A percentile compares a stretch with the other conserved stretches of the same genome.
These are phyloP conservation scores for Deinandra increscens DNA, from an alignment of 129 eudicot genomes.

Conservation along the genomic window DNA sequence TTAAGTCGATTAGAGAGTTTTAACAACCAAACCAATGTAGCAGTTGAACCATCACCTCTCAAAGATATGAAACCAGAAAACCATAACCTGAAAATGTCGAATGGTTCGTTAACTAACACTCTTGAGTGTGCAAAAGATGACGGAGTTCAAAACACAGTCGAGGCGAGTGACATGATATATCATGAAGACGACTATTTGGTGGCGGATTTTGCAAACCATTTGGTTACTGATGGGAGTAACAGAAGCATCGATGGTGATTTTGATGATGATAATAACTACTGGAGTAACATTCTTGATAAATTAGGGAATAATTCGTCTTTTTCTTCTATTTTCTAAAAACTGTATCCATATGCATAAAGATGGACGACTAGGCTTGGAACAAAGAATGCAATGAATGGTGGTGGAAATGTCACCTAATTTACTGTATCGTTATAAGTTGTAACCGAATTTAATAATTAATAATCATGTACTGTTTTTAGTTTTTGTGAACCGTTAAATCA, in stretches of 20 bases:
- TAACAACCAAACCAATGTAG: not conserved
- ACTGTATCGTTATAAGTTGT: slow-evolving; percentile 11
- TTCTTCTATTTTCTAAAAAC: slow-evolving; percentile 21
- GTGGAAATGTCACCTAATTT: not conserved
- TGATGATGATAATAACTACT: slow-evolving; percentile 39
- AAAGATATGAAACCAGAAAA: not conserved
- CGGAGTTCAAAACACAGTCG: slow-evolving; percentile 15
- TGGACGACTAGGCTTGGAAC: slow-evolving; percentile 19
- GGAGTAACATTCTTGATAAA: slow-evolving; percentile 45
- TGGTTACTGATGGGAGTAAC: not conserved
- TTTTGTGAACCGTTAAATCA: too few relatives aligned
- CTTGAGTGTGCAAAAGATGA: slow-evolving; percentile 9
- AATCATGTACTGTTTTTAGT: slow-evolving; percentile 7
- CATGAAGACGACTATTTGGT: slow-evolving; percentile 30
- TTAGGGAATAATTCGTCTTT: slow-evolving; percentile 31
- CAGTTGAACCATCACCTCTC: not conserved
- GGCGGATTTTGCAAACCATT: slow-evolving; percentile 20
- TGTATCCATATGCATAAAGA: not conserved
- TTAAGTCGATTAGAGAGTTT: slow-evolving; percentile 3
- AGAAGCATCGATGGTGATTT: slow-evolving; percentile 15
- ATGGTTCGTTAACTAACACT: not conserved
- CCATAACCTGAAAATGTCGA: not conserved
- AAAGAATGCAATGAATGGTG: slow-evolving; percentile 4
- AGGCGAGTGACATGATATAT: slow-evolving; percentile 10
- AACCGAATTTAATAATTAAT: slow-evolving; percentile 13